Percentiles rank a stretch among this genome's conserved stretches.
Conservation (phyloP, 2,329 filamentous ascomycete genomes). For the Trichoderma arundinaceum region DNA sequence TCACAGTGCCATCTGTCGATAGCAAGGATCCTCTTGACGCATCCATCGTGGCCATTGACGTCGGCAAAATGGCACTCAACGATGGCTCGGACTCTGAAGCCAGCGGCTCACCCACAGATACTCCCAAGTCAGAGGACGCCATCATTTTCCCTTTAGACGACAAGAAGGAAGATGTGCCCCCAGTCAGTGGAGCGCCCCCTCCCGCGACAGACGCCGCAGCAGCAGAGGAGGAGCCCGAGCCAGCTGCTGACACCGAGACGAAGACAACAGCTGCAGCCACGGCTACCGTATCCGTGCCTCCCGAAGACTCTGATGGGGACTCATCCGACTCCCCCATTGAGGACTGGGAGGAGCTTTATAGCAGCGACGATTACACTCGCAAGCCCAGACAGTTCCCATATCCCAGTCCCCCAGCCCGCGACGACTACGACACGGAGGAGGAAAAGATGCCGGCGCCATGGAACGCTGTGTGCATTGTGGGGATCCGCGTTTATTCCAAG, state of each 20-base stretch:
- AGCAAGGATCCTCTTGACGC: slow-evolving; percentile 34
- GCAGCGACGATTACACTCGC: slow-evolving; percentile 61
- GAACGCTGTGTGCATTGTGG: slow-evolving; percentile 68
- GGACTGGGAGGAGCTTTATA: slow-evolving; percentile 65
- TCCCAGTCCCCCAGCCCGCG: slow-evolving; percentile 42
- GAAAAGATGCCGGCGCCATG: slow-evolving; percentile 63
- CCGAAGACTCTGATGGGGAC: slow-evolving; percentile 50
- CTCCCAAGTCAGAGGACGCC: slow-evolving; percentile 43
- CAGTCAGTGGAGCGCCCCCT: slow-evolving; percentile 39
- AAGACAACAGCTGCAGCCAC: neutral
- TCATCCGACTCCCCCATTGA: slow-evolving; percentile 65
- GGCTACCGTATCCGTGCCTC: slow-evolving; percentile 3
- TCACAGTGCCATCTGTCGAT: neutral
- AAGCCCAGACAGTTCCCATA: slow-evolving; percentile 53
- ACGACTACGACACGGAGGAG: slow-evolving; percentile 60
- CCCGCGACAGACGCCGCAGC: slow-evolving; percentile 30
- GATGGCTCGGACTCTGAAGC: slow-evolving; percentile 40
- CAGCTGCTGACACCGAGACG: neutral
- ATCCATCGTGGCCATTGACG: slow-evolving; percentile 32
- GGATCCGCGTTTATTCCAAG: slow-evolving; percentile 66
- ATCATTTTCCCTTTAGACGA: slow-evolving; percentile 35
- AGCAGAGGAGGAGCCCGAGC: slow-evolving; percentile 32
- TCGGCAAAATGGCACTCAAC: slow-evolving; percentile 33
- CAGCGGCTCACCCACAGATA: slow-evolving; percentile 42
- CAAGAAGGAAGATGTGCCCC: slow-evolving; percentile 46